Percentiles rank a stretch among this genome's conserved stretches.
phyloP scores from a whole-genome alignment of 202 grass and related monocot genomes.

The Tripidium arundinaceum region DNA sequence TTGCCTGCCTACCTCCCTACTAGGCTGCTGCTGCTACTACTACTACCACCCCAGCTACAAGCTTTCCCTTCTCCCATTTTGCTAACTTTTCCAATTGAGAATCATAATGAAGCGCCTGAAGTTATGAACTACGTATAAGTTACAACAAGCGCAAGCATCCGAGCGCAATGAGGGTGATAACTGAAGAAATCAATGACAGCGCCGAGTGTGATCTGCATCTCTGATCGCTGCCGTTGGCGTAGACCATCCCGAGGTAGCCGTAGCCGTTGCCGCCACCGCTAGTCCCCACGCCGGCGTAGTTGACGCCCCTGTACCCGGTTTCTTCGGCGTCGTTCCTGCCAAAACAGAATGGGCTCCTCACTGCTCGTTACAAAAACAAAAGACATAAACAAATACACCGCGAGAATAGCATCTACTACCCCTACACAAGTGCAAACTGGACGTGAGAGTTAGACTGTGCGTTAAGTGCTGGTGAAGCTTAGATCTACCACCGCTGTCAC shows the following conservation, averaged over 20 bases:
- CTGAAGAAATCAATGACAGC: background rate
- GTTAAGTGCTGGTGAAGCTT: background rate
- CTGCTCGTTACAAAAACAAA: background rate
- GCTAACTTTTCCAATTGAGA: slow-evolving; percentile 24
- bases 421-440: background rate
- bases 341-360: background rate
- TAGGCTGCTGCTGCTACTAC: background rate
- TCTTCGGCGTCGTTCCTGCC: slow-evolving; percentile 49
- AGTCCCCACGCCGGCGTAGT: slow-evolving; percentile 39
- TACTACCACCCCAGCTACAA: background rate
- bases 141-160: slow-evolving; percentile 38
- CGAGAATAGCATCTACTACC: background rate
- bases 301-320: slow-evolving; percentile 26
- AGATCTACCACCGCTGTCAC: slow-evolving; percentile 26
- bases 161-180: slow-evolving; percentile 1
- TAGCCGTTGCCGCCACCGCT: slow-evolving; percentile 22
- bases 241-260: slow-evolving; percentile 58
- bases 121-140: background rate
- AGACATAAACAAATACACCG: background rate
- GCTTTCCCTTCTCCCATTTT: background rate
- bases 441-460: background rate
- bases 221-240: slow-evolving; percentile 26
- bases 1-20: slow-evolving; percentile 9
- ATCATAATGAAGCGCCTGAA: slow-evolving; percentile 26
- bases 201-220: background rate